Evolutionary conservation across 2,329 filamentous ascomycete species (phyloP).

Genomic region (Botrytis deweyae): DNA sequence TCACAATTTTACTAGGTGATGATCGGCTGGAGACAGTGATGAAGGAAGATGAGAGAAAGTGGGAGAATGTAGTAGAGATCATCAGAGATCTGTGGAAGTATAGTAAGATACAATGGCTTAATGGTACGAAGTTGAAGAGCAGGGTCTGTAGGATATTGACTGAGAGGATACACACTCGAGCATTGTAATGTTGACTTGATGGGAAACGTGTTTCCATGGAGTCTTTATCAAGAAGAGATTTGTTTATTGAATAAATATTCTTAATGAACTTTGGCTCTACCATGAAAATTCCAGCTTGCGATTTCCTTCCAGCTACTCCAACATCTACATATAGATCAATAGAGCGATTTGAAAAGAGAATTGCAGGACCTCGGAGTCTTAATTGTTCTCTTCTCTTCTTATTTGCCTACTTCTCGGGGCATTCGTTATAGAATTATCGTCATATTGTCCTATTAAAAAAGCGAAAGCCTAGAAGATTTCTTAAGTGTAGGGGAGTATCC

Average conservation of each 20-base stretch:
- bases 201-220: neutral
- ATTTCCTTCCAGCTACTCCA: no score
- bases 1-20: neutral
- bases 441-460: neutral
- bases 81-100: neutral
- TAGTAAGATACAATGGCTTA: neutral
- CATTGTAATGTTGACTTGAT: neutral
- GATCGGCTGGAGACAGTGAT: neutral
- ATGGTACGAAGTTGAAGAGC: neutral
- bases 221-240: neutral
- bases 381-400: neutral
- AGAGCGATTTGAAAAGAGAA: neutral
- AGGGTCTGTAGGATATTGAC: constrained; percentile 2
- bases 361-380: neutral
- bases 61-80: neutral
- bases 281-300: neutral
- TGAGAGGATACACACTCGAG: neutral
- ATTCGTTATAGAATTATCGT: neutral
- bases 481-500: neutral
- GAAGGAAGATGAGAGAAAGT: neutral
- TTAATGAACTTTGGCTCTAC: neutral
- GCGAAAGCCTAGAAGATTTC: neutral
- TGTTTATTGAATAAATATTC: neutral
- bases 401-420: neutral
- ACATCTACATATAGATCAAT: neutral